A percentile compares a stretch with the other conserved stretches of the same genome.
Evolutionary conservation across 208 protist genomes (phyloP).

Genomic region (Giardia duodenalis): DNA sequence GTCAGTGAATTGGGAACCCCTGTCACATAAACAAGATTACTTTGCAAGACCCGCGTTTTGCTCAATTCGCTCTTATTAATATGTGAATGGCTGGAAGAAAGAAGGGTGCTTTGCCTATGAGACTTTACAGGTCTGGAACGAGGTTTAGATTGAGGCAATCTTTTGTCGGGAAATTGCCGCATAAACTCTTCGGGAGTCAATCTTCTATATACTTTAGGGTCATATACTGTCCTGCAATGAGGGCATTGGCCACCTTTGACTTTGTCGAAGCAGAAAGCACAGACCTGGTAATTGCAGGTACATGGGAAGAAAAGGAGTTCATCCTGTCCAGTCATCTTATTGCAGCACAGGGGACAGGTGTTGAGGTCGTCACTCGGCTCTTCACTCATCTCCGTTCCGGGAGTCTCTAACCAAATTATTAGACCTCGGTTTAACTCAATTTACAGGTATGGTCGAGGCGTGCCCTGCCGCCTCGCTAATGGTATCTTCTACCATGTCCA

Average conservation of each 20-base stretch:
- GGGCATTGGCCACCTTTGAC: background rate
- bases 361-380: background rate
- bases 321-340: background rate
- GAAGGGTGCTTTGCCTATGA: background rate
- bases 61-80: background rate
- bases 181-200: background rate
- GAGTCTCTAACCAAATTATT: no score
- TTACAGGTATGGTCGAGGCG: no score
- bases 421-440: no score
- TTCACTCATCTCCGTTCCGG: background rate
- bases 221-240: background rate
- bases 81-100: background rate
- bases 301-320: background rate
- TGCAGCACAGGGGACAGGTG: background rate
- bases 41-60: background rate
- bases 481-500: no score
- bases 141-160: background rate
- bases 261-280: background rate
- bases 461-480: no score
- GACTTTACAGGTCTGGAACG: background rate
- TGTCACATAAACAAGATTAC: background rate
- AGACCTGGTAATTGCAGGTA: background rate
- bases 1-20: background rate
- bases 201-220: background rate
- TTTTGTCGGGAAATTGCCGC: background rate